Evolutionary conservation across 768 basidiomycete genomes (phyloP).

Genomic region (Pulveroboletus sp.): DNA sequence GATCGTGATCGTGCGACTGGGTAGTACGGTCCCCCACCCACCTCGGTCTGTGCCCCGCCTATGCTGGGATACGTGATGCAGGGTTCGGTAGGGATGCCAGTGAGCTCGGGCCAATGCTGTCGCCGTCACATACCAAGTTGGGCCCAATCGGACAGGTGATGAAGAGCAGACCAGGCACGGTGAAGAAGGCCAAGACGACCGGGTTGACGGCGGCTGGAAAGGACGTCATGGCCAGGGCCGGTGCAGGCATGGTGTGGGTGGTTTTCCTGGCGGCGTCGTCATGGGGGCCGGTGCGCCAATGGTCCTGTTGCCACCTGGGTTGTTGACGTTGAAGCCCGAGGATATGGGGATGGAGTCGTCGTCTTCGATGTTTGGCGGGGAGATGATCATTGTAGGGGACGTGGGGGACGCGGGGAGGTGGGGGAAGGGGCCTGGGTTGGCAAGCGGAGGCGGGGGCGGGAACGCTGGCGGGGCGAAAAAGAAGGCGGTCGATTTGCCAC

Average conservation of each 20-base stretch:
- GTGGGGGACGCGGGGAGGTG: too few relatives aligned
- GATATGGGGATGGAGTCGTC: too few relatives aligned
- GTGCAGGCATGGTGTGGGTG: background rate
- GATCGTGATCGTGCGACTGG: background rate
- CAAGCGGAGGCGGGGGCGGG: too few relatives aligned
- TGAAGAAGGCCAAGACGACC: constrained; percentile 48
- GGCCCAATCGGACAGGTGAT: constrained; percentile 79
- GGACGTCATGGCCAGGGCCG: constrained; percentile 20
- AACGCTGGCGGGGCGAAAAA: constrained; percentile 16
- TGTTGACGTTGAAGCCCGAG: too few relatives aligned
- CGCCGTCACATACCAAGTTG: constrained; percentile 59
- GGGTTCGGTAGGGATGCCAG: too few relatives aligned
- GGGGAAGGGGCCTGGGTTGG: too few relatives aligned
- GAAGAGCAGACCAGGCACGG: constrained; percentile 42
- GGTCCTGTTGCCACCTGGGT: too few relatives aligned
- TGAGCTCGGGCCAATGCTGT: constrained; percentile 36
- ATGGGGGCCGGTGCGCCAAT: constrained; percentile 14
- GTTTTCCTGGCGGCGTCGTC: too few relatives aligned
- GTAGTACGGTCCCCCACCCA: constrained; percentile 10
- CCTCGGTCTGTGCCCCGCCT: constrained; percentile 6
- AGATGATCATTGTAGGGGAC: too few relatives aligned
- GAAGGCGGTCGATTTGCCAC: constrained; percentile 30
- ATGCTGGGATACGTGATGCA: background rate
- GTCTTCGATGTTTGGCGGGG: too few relatives aligned
- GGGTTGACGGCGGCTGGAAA: constrained; percentile 12